A percentile compares a stretch with the other conserved stretches of the same genome.
These are phyloP conservation scores for Plenodomus tracheiphilus DNA, from an alignment of 2,329 filamentous ascomycete genomes.

Conservation along the genomic window DNA sequence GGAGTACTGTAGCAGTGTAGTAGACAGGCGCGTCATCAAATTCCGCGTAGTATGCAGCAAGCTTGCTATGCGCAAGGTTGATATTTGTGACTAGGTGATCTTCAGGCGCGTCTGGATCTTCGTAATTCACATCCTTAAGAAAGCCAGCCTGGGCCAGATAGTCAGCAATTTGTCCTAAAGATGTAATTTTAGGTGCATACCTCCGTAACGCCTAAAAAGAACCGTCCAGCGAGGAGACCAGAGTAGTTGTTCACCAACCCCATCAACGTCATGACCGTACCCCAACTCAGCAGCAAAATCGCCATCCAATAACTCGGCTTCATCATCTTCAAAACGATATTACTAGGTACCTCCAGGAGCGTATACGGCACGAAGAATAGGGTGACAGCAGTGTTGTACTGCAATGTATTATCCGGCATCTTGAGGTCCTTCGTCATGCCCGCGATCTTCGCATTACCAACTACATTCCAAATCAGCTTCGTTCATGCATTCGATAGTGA, in stretches of 20 bases:
- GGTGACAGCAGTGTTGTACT: slow-evolving; percentile 47
- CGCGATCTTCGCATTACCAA: slow-evolving; percentile 49
- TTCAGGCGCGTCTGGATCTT: too few species aligned
- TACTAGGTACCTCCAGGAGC: slow-evolving; percentile 43
- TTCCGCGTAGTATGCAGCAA: too few species aligned
- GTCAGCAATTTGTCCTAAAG: too few species aligned
- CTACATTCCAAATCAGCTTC: slow-evolving; percentile 16
- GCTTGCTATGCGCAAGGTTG: too few species aligned
- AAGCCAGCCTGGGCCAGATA: too few species aligned
- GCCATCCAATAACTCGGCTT: slow-evolving; percentile 47
- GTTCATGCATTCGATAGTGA: too few species aligned
- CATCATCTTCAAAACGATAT: slow-evolving; percentile 49
- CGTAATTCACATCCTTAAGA: too few species aligned
- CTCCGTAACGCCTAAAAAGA: slow-evolving; percentile 46
- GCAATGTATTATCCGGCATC: slow-evolving; percentile 34
- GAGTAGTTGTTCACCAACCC: slow-evolving; percentile 52
- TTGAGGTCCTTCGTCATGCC: slow-evolving; percentile 45
- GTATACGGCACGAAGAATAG: slow-evolving; percentile 49
- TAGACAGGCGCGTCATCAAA: too few species aligned
- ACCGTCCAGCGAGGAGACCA: slow-evolving; percentile 54
- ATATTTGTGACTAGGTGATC: too few species aligned
- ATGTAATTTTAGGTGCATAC: too few species aligned
- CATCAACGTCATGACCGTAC: slow-evolving; percentile 47
- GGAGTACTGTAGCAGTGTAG: too few species aligned
- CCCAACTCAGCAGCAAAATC: slow-evolving; percentile 46